Evolutionary conservation across 805 yeast genomes (phyloP), one percentile per base, ranked within the genome.

Genomic region (Spathaspora sp.): DNA sequence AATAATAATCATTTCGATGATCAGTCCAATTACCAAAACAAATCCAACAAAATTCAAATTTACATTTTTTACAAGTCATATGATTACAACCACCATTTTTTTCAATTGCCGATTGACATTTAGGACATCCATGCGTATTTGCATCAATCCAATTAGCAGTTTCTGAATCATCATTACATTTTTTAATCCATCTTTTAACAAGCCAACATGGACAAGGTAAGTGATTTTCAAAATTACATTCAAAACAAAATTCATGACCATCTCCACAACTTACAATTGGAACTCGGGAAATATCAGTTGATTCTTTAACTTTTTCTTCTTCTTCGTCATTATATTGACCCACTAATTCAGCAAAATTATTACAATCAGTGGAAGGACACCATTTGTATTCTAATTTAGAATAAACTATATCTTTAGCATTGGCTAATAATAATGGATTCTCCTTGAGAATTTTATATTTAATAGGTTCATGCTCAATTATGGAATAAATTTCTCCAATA

Each of bases 11-110:
- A 28, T 77, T 73, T 2, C 82, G 83, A 69, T 93, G 98, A 14
- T 68, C 69, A 0, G 64, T 60, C 99, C 99, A 93, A 32, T 74
- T 79, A 2, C 85, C 85, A 55, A 81, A 65, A 67, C 99, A 94
- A 40, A 92, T 83, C 99, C 99, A 94, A 67, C 99, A 94, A 63
- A 91, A 94, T 64, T 92, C 89, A 64, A 81, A 69, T 11, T 66
- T 63, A 66, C 99, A 94, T 52, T 82, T 85, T 3, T 80, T 74
- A 66, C 99, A 94, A 1, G 83, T 79, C 97, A 94, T 93, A 69
- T 94, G 99, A 68, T 93, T 93, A 70, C 99, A 94, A 0, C 99
- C 99, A 19, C 97, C 98, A 63, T 87, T 87, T 61, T 93, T 91
- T 64, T 94, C 97, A 55, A 93, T 94, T 28, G 83, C 73, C 1